Base-by-base conservation (phyloP, 2,329 filamentous ascomycete genomes). In the Cladosporium sp. region DNA sequence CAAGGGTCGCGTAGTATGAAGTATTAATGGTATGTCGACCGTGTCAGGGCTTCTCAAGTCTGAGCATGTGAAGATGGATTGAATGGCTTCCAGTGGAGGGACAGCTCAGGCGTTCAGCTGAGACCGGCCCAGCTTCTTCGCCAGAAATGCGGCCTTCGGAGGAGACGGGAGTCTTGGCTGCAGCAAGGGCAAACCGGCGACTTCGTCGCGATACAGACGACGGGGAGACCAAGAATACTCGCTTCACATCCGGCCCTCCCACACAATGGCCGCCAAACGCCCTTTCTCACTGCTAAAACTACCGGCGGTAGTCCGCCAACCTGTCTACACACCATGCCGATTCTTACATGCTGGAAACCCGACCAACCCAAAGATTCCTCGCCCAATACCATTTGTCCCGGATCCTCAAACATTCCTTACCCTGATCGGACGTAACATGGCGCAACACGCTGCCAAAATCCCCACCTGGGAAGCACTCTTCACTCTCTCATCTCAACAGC, bases 401-500 rank as follows among this genome's bases (percentile, higher is more conserved):
- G 88, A 97, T 72, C 85, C 91, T 40, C 73, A 82, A 66, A 94
- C 92, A 15, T 96, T 99, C 75, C 87, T 97, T 63, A 90, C 84
- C 37, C 81, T 97, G 60, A 97, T 97, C 75, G 94, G 94, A 67
- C 92, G 94, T 63, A 87, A 87, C 67, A 85, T 97, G 68, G 86
- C 83, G 69, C 85, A 88, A 70, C 90, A 97, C 78, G 84, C 88
- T 51, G 81, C 84, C 75, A 97, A 97, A 75, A 90, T 99, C 67
- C 86, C 89, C 2, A 88, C 88, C 11, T 97, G 94, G 94, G 88
- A 94, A 55, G 84, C 90, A 5, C 85, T 99, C 47, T 97, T 97
- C 82, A 87, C 87, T 47, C 81, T 94, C 64, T 87, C 85, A 20
- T 91, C 90, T 17, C 74, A 81, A 45, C 87, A 97, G 75, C 81